Evolutionary conservation across 139 green algal species (phyloP), one percentile per base, ranked within the genome.

Genomic region (Tetraselmis chui): DNA sequence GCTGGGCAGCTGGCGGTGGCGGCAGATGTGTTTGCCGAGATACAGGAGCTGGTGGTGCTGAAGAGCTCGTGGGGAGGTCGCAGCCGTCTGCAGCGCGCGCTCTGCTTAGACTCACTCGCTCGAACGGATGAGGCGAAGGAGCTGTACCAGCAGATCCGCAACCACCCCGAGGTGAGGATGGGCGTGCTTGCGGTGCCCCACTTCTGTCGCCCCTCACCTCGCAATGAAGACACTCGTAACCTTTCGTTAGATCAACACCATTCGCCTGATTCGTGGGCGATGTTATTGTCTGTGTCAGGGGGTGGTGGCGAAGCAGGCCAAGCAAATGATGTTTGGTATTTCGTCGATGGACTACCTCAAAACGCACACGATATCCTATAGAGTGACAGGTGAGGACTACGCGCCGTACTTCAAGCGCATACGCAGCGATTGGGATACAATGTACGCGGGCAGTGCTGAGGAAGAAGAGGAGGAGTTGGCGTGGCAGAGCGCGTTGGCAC

Each of bases 61-160:
- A 83, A 80, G 27, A 88, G 76, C 29, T 79, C 79, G 28, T 59
- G 94, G 45, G 94, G 96, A 29, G 94, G 94, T 2, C 45, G 90
- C 59, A 92, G 89, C 0, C 83, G 82, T 0, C 85, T 98, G 59
- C 90, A 95, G 83, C 82, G 92, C 30, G 94, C 94, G 1, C 90
- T 98, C 32, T 95, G 92, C 81, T 85, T 98, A 29, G 94, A 98
- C 87, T 95, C 91, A 0, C 79, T 97, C 31, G 92, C 91, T 0
- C 67, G 87, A 28, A 85, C 32, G 23, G 29, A 91, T 1, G 83
- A 93, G 83, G 92, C 92, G 0, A 88, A 92, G 67, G 84, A 86
- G 23, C 86, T 96, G 2, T 96, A 96, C 84, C 88, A 90, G 59
- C 76, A 29, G 2, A 79, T 94, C 11, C 78, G 74, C 5, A 85